Evolutionary conservation across 2,329 filamentous ascomycete species (phyloP).

Genomic region (Thyridium curvatum): DNA sequence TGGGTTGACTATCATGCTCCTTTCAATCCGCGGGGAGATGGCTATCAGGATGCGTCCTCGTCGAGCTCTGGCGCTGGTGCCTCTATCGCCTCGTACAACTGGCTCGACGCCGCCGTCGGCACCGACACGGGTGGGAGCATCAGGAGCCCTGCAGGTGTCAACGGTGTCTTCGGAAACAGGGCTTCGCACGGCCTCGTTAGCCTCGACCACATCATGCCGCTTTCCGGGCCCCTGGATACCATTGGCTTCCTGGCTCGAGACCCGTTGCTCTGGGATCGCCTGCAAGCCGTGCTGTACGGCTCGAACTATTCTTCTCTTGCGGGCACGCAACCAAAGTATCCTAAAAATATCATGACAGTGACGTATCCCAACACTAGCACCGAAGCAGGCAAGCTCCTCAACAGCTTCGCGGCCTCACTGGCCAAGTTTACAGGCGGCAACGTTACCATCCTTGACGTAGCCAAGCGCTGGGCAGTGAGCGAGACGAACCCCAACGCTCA

Average conservation of each 20-base stretch:
- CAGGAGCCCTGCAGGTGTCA: conserved; percentile 9
- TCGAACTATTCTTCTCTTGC: conserved; percentile 23
- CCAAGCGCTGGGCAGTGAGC: conserved; percentile 16
- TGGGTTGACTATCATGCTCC: conserved; percentile 28
- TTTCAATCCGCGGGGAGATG: conserved; percentile 39
- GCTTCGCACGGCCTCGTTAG: conserved; percentile 32
- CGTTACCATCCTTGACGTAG: conserved; percentile 12
- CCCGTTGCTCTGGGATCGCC: conserved; percentile 23
- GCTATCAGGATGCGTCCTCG: conserved; percentile 37
- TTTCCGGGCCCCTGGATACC: conserved; percentile 35
- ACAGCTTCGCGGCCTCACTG: conserved; percentile 19
- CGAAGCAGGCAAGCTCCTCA: conserved; percentile 10
- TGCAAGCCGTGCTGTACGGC: conserved; percentile 22
- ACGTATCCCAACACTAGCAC: conserved; percentile 15
- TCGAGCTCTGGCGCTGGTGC: conserved; percentile 29
- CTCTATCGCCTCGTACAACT: conserved; percentile 21
- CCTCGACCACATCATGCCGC: conserved; percentile 33
- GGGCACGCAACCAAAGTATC: conserved; percentile 13
- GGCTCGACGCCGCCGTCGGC: conserved; percentile 24
- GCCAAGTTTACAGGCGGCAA: conserved; percentile 17
- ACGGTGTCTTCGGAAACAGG: conserved; percentile 38
- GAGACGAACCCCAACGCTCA: conserved; percentile 11
- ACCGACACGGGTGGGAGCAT: conserved; percentile 17
- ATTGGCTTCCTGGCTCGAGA: conserved; percentile 34
- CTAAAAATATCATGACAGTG: conserved; percentile 21